A percentile compares a stretch with the other conserved stretches of the same genome.
Conservation (phyloP, 352 stramenopile species). For the Phytophthora kernoviae region DNA sequence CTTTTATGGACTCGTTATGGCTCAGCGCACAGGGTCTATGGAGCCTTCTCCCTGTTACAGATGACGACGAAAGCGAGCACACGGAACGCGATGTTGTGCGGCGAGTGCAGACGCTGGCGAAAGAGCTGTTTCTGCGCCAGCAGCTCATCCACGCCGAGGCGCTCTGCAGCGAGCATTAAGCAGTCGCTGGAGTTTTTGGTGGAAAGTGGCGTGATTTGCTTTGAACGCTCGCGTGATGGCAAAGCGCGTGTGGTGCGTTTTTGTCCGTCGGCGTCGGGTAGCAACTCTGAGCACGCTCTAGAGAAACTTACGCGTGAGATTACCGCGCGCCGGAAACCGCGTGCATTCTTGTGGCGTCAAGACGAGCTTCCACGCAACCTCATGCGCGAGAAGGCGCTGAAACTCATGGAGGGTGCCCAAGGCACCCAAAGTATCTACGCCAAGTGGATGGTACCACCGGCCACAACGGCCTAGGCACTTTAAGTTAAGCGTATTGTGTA, state of each 20-base stretch:
- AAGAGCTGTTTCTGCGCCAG: slow-evolving; percentile 49
- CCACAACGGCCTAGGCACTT: slow-evolving; percentile 7
- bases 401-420: slow-evolving; percentile 34
- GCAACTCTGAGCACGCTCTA: slow-evolving; percentile 14
- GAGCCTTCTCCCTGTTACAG: slow-evolving; percentile 29
- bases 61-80: slow-evolving; percentile 10
- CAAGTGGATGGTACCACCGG: slow-evolving; percentile 38
- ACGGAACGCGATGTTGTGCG: slow-evolving; percentile 60
- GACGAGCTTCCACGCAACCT: slow-evolving; percentile 34
- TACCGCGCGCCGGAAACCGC: slow-evolving; percentile 49
- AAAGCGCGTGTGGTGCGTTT: slow-evolving; percentile 36
- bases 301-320: slow-evolving; percentile 45
- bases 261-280: slow-evolving; percentile 5
- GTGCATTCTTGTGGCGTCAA: slow-evolving; percentile 49
- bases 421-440: slow-evolving; percentile 34
- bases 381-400: slow-evolving; percentile 27
- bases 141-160: slow-evolving; percentile 63
- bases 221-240: slow-evolving; percentile 33
- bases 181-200: slow-evolving; percentile 71
- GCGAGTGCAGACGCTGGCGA: slow-evolving; percentile 57
- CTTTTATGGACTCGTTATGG: slow-evolving; percentile 81
- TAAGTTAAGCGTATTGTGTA: slow-evolving; percentile 21
- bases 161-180: slow-evolving; percentile 78
- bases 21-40: slow-evolving; percentile 57
- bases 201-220: slow-evolving; percentile 47